Evolutionary conservation across 495 filamentous ascomycete species (phyloP), one percentile per base, ranked within the genome.

Genomic region (Astrothelium macrocarpum): DNA sequence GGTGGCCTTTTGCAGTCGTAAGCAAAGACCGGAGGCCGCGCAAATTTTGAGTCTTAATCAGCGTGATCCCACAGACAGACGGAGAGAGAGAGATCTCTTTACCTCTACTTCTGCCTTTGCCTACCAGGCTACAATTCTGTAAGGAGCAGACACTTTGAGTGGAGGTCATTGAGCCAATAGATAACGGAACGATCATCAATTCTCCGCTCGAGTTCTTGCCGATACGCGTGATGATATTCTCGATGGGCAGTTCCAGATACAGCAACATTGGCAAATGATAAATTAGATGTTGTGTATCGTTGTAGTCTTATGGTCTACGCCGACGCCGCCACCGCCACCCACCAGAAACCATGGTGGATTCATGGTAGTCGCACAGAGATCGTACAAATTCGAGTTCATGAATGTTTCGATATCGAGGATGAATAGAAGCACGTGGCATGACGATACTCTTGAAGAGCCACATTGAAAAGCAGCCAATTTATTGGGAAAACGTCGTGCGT

Each of bases 1-100:
- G 49, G 25, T 29, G 49, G 49, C 49, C 49, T 56, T 29, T 56
- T 26, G 9, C 20, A 29, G 25, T 29, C 12, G 23, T 29, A 56
- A 16, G 26, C 49, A 56, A 56, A 56, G 49, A 16, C 49, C 49
- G 49, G 29, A 56, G 49, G 49, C 49, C 23, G 49, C 29, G 49
- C 11, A 29, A 56, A 56, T 56, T 25, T 56, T 28, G 25, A 56
- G 49, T 56, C 49, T 56, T 16, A 56, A 56, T 56, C 49, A 56
- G 49, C 49, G 49, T 26, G 49, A 56, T 16, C 25, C 2, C 49
- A 56, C 34, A 39, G 14, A 39, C 34, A 39, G 34, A 49, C 1
- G n/a, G 5, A 16, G 45, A 23, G 12, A 49, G 5, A 16, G 14
- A 49, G 20, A 18, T 18, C 5, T 49, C 12, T 49, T 18, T 18